These are phyloP conservation scores for Cyphellophora europaea DNA, from an alignment of 2,329 filamentous ascomycete genomes.

Conservation along the genomic window DNA sequence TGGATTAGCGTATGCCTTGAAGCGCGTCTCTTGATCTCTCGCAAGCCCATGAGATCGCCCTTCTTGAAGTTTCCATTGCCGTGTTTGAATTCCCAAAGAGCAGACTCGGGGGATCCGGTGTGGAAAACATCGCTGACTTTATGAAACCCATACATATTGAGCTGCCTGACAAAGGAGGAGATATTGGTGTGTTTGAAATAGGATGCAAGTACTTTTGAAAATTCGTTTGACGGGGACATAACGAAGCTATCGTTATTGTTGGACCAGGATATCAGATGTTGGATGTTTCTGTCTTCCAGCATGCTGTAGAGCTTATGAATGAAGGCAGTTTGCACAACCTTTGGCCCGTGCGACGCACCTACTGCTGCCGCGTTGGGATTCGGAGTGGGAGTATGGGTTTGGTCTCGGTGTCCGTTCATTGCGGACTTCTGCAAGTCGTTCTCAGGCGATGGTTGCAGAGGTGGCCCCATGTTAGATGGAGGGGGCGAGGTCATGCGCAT, in stretches of 20 bases:
- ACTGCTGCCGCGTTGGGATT: constrained; percentile 7
- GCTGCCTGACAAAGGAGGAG: constrained; percentile 91
- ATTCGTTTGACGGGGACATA: constrained; percentile 95
- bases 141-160: constrained; percentile 99
- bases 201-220: constrained; percentile 94
- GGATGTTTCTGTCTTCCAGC: constrained; percentile 87
- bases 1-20: constrained; percentile 90
- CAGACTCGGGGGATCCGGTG: constrained; percentile 83
- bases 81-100: constrained; percentile 98
- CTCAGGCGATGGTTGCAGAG: constrained; percentile 37
- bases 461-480: constrained; percentile 38
- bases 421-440: constrained; percentile 33
- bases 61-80: constrained; percentile 95
- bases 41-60: constrained; percentile 78
- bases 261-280: constrained; percentile 96
- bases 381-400: constrained; percentile 7
- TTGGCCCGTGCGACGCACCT: constrained; percentile 70
- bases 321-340: constrained; percentile 96
- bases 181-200: constrained; percentile 99
- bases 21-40: constrained; percentile 91
- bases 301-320: constrained; percentile 99
- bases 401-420: constrained; percentile 21
- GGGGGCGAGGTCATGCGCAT: constrained; percentile 46
- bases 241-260: constrained; percentile 91
- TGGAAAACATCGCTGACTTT: constrained; percentile 99